phyloP scores from a whole-genome alignment of 2,329 filamentous ascomycete species.

The Colletotrichum sojae region DNA sequence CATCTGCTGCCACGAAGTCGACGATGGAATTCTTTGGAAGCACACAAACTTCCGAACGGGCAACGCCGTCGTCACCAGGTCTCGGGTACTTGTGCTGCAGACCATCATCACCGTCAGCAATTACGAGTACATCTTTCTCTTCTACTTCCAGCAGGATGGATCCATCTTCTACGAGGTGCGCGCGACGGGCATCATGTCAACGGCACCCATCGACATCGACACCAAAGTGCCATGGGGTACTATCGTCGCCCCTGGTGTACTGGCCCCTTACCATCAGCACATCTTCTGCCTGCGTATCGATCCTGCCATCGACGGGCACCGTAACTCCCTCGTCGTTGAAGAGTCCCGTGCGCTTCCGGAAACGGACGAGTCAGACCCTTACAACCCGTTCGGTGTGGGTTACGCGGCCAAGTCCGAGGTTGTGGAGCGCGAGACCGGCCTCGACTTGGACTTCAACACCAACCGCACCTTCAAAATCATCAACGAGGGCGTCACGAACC shows the following conservation, averaged over 20 bases:
- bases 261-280: conserved; percentile 79
- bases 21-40: conserved; percentile 74
- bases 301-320: conserved; percentile 71
- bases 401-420: conserved; percentile 58
- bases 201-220: conserved; percentile 65
- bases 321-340: conserved; percentile 65
- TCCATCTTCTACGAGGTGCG: conserved; percentile 52
- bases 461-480: conserved; percentile 65
- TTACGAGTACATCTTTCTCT: conserved; percentile 70
- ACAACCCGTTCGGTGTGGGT: conserved; percentile 68
- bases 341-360: conserved; percentile 60
- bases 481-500: conserved; percentile 60
- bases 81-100: conserved; percentile 73
- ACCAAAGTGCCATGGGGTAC: conserved; percentile 70
- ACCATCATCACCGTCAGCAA: conserved; percentile 77
- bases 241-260: conserved; percentile 73
- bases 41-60: conserved; percentile 74
- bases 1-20: conserved; percentile 58
- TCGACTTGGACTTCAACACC: conserved; percentile 65
- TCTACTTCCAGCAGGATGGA: conserved; percentile 68
- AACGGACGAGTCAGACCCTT: conserved; percentile 30
- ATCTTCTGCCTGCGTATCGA: conserved; percentile 78
- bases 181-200: conserved; percentile 60
- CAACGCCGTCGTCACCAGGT: conserved; percentile 69
- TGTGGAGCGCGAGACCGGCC: conserved; percentile 59